Conservation (phyloP, 1,139 yeast genomes). For the Geotrichum klebahnii region DNA sequence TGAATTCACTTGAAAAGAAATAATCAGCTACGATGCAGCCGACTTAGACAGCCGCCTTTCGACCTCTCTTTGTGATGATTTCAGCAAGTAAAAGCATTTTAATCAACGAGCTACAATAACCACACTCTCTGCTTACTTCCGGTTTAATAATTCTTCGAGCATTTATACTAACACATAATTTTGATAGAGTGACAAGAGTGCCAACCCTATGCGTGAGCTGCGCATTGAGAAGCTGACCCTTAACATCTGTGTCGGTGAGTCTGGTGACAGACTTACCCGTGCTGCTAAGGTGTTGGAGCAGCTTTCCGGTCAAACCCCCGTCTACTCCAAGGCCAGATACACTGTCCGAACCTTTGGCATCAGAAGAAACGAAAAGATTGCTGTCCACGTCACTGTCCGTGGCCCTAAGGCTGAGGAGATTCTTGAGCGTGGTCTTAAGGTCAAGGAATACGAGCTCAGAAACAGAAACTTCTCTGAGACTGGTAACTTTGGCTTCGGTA, state of each 20-base stretch:
- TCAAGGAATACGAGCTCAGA: slow-evolving; percentile 97
- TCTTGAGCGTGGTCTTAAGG: slow-evolving; percentile 99
- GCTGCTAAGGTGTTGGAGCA: slow-evolving; percentile 99
- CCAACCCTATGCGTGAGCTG: slow-evolving; percentile 94
- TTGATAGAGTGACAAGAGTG: slow-evolving; percentile 40
- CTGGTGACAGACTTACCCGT: slow-evolving; percentile 99
- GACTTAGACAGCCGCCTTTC: too few species aligned
- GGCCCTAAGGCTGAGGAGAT: slow-evolving; percentile 99
- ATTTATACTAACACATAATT: slow-evolving; percentile 13
- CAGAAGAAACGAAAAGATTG: slow-evolving; percentile 99
- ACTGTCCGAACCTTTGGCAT: slow-evolving; percentile 99
- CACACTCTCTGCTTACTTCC: neutral
- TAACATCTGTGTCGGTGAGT: slow-evolving; percentile 99
- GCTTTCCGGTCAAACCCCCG: slow-evolving; percentile 99
- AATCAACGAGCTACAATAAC: neutral
- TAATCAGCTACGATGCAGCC: too few species aligned
- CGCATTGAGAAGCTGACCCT: slow-evolving; percentile 98
- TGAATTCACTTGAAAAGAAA: too few species aligned
- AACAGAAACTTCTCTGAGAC: slow-evolving; percentile 93
- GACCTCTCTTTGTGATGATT: too few species aligned
- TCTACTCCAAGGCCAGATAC: slow-evolving; percentile 99
- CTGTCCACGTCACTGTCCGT: slow-evolving; percentile 98
- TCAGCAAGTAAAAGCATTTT: too few species aligned
- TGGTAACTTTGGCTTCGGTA: slow-evolving; percentile 99
- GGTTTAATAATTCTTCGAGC: neutral